Conservation (phyloP, 129 eudicot genomes). For the Rutidosis leptorrhynchoides region DNA sequence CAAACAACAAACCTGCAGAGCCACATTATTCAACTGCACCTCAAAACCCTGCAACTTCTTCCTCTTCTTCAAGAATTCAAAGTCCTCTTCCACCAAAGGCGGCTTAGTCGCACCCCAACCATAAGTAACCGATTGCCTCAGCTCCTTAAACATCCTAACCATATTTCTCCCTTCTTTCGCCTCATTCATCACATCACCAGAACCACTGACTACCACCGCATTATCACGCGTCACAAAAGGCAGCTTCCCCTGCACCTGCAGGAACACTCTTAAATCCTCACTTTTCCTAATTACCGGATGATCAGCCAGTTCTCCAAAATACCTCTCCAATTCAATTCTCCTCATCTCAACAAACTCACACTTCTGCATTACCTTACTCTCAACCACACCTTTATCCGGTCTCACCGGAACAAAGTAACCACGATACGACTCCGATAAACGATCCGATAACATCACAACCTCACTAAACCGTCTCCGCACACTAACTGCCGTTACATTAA, state of each 20-base stretch:
- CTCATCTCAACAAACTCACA: constrained; percentile 81
- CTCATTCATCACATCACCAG: not conserved
- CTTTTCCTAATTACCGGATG: constrained; percentile 79
- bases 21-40: constrained; percentile 57
- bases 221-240: constrained; percentile 37
- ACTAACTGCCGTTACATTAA: constrained; percentile 57
- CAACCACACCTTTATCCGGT: constrained; percentile 92
- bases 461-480: constrained; percentile 86
- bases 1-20: constrained; percentile 59
- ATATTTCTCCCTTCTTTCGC: constrained; percentile 60
- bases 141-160: constrained; percentile 70
- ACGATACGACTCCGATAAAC: constrained; percentile 54
- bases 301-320: constrained; percentile 58
- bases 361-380: constrained; percentile 80
- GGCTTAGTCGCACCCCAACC: constrained; percentile 82
- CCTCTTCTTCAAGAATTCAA: constrained; percentile 71
- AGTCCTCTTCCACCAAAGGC: constrained; percentile 73
- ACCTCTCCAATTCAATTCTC: constrained; percentile 69
- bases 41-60: constrained; percentile 70
- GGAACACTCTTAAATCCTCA: constrained; percentile 70
- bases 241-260: constrained; percentile 59
- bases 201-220: constrained; percentile 28
- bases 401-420: constrained; percentile 77
- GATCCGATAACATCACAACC: constrained; percentile 70
- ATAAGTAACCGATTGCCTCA: constrained; percentile 77